Evolutionary conservation across 2,329 filamentous ascomycete species (phyloP), one percentile per base, ranked within the genome.

Genomic region (Xylariomycetidae sp.): DNA sequence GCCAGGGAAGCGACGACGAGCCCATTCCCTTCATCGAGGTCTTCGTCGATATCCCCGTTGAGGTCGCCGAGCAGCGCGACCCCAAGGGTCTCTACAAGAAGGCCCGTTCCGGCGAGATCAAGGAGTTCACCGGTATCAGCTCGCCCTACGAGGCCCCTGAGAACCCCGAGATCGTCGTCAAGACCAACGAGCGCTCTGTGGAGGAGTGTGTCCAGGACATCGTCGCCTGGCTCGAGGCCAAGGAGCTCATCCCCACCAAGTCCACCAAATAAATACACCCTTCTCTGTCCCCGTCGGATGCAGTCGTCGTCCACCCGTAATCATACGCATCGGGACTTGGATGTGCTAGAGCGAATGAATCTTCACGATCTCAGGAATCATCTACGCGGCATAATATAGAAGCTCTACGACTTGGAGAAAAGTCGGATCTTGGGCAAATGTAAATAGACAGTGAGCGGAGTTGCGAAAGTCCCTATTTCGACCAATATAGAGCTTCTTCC

Each of bases 71-170:
- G 76, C 72, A 90, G 74, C 79, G 92, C 43, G 92, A 98, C 57
- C 92, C 92, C 30, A 98, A 98, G 77, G 92, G 90, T 5, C 67
- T 96, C 40, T 98, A 98, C 68, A 95, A 95, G 74, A 95, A 95
- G 76, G 92, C 92, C 10, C 72, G 90, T 27, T 82, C 85, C 32
- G 92, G 92, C 27, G 79, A 93, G 61, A 96, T 96, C 64, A 92
- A 93, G 64, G 87, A 96, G 49, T 98, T 98, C 59, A 98, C 92
- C 2, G 92, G 92, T 35, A 87, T 96, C 53, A 89, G 82, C 47
- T 88, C 90, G 19, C 92, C 92, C 2, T 98, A 98, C 59, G 92
- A 98, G 74, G 85, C 79, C 41, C 92, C 92, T 5, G 68, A 81
- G 58, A 78, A 79, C 38, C 76, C 92, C 1, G 92, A 98, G 70